A percentile compares a stretch with the other conserved stretches of the same genome.
Evolutionary conservation across 2,329 filamentous ascomycete species (phyloP).

Genomic region (Paraconiothyrium sp.): DNA sequence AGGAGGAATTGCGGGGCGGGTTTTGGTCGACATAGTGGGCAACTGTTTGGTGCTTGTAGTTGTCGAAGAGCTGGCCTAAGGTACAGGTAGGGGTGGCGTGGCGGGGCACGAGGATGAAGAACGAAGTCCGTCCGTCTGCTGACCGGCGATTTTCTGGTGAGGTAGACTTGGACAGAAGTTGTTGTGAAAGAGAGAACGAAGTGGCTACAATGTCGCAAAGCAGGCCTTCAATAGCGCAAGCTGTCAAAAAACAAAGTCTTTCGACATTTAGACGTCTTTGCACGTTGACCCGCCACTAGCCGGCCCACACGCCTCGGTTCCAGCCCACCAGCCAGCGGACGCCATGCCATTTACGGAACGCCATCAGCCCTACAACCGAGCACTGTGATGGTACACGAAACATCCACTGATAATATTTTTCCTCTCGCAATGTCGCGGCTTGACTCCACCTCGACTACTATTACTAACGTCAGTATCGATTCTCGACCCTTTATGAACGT

Average conservation of each 20-base stretch:
- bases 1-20: conserved; percentile 62
- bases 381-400: not conserved
- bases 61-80: not conserved
- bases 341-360: not conserved
- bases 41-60: not conserved
- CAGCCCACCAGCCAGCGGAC: not conserved
- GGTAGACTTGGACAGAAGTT: not conserved
- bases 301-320: conserved; percentile 1
- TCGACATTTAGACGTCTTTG: conserved; percentile 1
- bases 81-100: not conserved
- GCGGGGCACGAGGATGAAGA: not conserved
- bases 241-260: conserved; percentile 13
- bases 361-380: conserved; percentile 7
- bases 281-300: conserved; percentile 14
- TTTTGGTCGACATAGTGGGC: conserved; percentile 57
- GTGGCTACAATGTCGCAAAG: conserved; percentile 7
- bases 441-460: not conserved
- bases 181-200: not conserved
- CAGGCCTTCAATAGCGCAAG: not conserved
- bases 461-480: too few species aligned
- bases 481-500: not conserved
- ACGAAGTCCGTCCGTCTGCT: conserved; percentile 1
- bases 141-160: not conserved
- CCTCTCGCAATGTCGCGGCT: too few species aligned
- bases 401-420: too few species aligned